phyloP scores from a whole-genome alignment of 2,329 filamentous ascomycete species.

The Trichoderma sp. region DNA sequence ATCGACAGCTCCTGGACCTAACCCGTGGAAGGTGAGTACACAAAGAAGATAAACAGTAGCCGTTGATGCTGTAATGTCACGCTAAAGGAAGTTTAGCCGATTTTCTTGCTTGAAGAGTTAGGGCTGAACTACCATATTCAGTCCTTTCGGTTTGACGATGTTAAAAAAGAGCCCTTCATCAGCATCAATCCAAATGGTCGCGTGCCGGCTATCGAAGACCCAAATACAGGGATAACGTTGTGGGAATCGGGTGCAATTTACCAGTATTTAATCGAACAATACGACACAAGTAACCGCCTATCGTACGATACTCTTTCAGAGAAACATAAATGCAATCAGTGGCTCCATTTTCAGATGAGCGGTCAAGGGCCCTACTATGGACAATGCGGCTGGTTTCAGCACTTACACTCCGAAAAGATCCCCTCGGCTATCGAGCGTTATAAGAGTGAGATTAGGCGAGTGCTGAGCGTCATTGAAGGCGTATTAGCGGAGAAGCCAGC shows the following conservation, averaged over 20 bases:
- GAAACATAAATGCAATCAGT: not conserved
- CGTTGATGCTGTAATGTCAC: not conserved
- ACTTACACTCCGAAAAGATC: not conserved
- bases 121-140: not conserved
- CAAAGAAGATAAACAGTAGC: not conserved
- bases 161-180: not conserved
- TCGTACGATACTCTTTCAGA: not conserved
- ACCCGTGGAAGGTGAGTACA: not conserved
- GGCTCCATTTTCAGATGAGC: not conserved
- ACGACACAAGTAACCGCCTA: not conserved
- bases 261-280: not conserved
- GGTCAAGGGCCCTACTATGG: not conserved
- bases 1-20: not conserved
- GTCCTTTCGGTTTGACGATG: not conserved
- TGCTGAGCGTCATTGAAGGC: not conserved
- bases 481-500: not conserved
- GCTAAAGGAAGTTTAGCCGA: not conserved
- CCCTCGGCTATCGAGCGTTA: not conserved
- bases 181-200: not conserved
- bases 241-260: not conserved
- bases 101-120: not conserved
- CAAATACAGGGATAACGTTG: not conserved
- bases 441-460: not conserved
- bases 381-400: not conserved
- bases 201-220: not conserved